Evolutionary conservation across 176 grass and related monocot genomes (phyloP).

Genomic region (Ensete glaucum): DNA sequence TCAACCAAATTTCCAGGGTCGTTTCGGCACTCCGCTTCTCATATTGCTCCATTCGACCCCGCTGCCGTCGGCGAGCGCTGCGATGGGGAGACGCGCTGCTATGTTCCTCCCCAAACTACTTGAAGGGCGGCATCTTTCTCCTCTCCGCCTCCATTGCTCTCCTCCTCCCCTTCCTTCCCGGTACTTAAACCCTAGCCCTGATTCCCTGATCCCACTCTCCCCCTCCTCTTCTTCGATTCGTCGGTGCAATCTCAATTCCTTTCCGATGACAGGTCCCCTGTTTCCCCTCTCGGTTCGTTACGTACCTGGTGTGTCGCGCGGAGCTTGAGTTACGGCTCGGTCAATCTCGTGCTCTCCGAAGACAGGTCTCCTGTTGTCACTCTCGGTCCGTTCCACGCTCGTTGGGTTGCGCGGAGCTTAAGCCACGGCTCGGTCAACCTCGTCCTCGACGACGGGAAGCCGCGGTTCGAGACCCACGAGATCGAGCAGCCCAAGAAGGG

Average conservation of each 20-base stretch:
- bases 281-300: neutral
- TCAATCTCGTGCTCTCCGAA: constrained; percentile 49
- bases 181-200: neutral
- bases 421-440: constrained; percentile 64
- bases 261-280: neutral
- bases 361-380: neutral
- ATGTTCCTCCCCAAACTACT: neutral
- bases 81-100: constrained; percentile 5
- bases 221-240: neutral
- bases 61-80: neutral
- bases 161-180: neutral
- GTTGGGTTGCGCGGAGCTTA: constrained; percentile 27
- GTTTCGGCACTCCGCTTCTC: no score
- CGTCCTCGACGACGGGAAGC: constrained; percentile 69
- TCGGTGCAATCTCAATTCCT: neutral
- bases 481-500: constrained; percentile 60
- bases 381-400: neutral
- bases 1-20: no score
- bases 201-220: neutral
- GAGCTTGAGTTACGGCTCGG: constrained; percentile 47
- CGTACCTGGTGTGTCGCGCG: constrained; percentile 15
- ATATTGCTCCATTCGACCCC: no score
- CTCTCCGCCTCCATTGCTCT: neutral
- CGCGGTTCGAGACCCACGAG: constrained; percentile 73
- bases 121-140: neutral